Evolutionary conservation across 441 rosid species (phyloP).

Genomic region (Flueggea neowawraea): DNA sequence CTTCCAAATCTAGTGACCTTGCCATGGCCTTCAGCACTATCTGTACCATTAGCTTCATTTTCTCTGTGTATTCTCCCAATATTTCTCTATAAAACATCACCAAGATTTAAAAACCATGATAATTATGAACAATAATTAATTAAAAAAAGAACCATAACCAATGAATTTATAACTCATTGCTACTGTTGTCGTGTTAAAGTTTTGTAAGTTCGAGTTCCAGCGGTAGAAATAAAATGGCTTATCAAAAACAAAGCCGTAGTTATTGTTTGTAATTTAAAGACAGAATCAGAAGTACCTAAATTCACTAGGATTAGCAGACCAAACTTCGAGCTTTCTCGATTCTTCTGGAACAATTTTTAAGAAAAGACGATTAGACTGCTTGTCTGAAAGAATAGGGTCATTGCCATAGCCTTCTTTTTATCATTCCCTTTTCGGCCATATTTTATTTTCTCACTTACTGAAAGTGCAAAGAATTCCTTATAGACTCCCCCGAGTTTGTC

Average conservation of each 20-base stretch:
- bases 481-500: constrained; percentile 40
- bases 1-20: constrained; percentile 49
- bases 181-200: no score
- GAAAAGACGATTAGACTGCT: constrained; percentile 54
- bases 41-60: constrained; percentile 20
- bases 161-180: no score
- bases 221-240: no score
- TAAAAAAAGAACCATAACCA: no score
- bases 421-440: constrained; percentile 34
- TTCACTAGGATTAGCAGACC: constrained; percentile 41
- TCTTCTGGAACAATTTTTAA: constrained; percentile 45
- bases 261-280: no score
- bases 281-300: constrained; percentile 38
- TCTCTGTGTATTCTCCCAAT: constrained; percentile 34
- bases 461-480: constrained; percentile 47
- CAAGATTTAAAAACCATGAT: no score
- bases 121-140: no score
- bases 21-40: constrained; percentile 60
- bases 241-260: no score
- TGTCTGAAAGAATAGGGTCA: constrained; percentile 51
- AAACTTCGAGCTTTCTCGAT: constrained; percentile 31
- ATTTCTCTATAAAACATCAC: no score
- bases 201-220: no score
- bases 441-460: constrained; percentile 44
- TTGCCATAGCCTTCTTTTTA: constrained; percentile 62